phyloP scores from a whole-genome alignment of 2,329 filamentous ascomycete species.

The Lachnellula occidentalis region DNA sequence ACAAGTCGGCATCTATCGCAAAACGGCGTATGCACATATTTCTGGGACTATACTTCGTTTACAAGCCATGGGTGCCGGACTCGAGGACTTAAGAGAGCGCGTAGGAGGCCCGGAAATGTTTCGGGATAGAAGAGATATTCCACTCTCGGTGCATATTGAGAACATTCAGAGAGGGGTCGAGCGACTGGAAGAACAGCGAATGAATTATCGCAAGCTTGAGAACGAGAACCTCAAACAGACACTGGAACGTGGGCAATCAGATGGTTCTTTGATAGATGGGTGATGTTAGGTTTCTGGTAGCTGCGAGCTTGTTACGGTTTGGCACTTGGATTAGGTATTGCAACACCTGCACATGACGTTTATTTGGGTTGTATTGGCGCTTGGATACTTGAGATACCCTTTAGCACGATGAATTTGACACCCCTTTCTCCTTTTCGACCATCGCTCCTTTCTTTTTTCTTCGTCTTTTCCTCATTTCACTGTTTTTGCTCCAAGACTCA shows the following conservation, averaged over 20 bases:
- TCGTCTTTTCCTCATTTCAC: no score
- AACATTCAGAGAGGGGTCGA: slow-evolving; percentile 69
- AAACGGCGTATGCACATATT: slow-evolving; percentile 63
- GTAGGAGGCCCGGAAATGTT: slow-evolving; percentile 62
- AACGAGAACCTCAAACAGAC: slow-evolving; percentile 51
- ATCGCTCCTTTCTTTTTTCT: no score
- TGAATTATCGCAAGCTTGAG: slow-evolving; percentile 53
- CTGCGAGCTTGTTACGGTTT: background rate
- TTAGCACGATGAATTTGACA: no score
- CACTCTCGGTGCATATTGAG: slow-evolving; percentile 69
- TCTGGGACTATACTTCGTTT: slow-evolving; percentile 64
- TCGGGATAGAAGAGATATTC: slow-evolving; percentile 47
- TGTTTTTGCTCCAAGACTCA: no score
- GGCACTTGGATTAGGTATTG: background rate
- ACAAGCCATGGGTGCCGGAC: slow-evolving; percentile 63
- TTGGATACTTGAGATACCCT: background rate
- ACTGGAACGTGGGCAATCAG: slow-evolving; percentile 41
- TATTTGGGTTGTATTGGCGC: background rate
- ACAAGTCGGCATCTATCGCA: slow-evolving; percentile 61
- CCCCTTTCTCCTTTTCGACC: no score
- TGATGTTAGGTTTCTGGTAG: background rate
- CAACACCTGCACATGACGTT: background rate
- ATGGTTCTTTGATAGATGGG: slow-evolving; percentile 28
- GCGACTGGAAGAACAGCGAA: slow-evolving; percentile 59
- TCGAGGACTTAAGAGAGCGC: slow-evolving; percentile 66